Conservation (phyloP, 495 filamentous ascomycete species). For the Hypoxylon fuscum region DNA sequence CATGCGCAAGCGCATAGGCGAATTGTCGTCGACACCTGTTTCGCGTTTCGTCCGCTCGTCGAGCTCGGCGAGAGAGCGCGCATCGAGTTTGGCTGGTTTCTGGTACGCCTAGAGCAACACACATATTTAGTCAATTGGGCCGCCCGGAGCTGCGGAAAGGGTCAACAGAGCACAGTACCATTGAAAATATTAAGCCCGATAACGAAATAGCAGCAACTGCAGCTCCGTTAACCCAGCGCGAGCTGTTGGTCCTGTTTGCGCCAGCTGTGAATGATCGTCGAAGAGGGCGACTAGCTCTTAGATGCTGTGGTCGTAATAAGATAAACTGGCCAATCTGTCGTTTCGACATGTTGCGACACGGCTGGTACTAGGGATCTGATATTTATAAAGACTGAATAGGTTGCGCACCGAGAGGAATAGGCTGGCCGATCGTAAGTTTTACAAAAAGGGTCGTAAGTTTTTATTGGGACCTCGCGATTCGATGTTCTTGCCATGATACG, state of each 20-base stretch:
- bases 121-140: conserved; percentile 27
- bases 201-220: conserved; percentile 31
- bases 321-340: conserved; percentile 32
- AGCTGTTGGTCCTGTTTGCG: conserved; percentile 26
- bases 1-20: conserved; percentile 98
- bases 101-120: conserved; percentile 46
- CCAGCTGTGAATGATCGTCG: conserved; percentile 37
- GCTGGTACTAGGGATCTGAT: not conserved
- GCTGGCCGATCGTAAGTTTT: conserved; percentile 30
- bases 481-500: too few relatives aligned
- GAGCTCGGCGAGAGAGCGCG: conserved; percentile 72
- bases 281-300: conserved; percentile 22
- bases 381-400: conserved; percentile 21
- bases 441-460: conserved; percentile 34
- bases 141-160: not conserved
- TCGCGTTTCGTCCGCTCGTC: conserved; percentile 73
- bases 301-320: conserved; percentile 33
- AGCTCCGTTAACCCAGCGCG: conserved; percentile 33
- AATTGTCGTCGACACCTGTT: conserved; percentile 70
- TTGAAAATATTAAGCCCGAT: conserved; percentile 36
- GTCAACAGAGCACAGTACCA: conserved; percentile 30
- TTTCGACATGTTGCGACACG: conserved; percentile 38
- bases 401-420: not conserved
- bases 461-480: conserved; percentile 36
- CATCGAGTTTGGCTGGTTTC: conserved; percentile 52